Base-by-base conservation (phyloP, 192 early-diverging fungal genomes). In the Chytriomyces sp. region DNA sequence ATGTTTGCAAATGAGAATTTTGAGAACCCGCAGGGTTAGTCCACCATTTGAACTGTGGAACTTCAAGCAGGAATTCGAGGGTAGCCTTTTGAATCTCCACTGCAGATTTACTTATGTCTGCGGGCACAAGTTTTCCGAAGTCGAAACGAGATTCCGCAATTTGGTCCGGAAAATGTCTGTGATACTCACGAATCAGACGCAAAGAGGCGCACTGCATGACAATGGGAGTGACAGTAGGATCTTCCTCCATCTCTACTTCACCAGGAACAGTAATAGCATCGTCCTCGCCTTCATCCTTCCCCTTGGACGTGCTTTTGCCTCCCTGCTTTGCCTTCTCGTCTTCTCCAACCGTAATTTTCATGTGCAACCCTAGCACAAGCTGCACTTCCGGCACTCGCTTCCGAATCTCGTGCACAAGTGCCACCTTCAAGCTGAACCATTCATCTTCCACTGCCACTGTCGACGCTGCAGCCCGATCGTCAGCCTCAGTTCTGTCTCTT, bases 101-200 rank as follows among this genome's bases (percentile, higher is more conserved):
- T 32, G 31, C 49, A 37, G 59, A 37, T 10, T 17, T 32, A 39
- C 19, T 19, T 37, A 92, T 75, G 70, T 93, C 84, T 1, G 77
- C 73, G 5, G 91, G 90, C 36, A 94, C 82, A 31, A 94, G 77
- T 61, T 91, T 92, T 39, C 87, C 88, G 40, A 87, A 77, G 73
- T 93, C 90, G 57, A 93, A 90, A 38, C 89, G 83, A 28, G 87
- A 80, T 61, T 93, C 90, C 36, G 82, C 77, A n/a, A 92, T 73
- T 4, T 84, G 65, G 25, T 88, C 84, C 0, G 92, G 89, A 12
- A 91, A 78, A 54, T 83, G 83, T 30, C 80, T 82, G 60, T 92
- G 88, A 68, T 92, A 93, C 36, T 86, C 84, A 38, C 83, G 76
- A 36, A 93, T 80, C 12, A 93, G 72, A 39, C 82, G 76, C 3